Evolutionary conservation across 2,329 filamentous ascomycete genomes (phyloP).

Genomic region (Scedosporium aurantiacum): DNA sequence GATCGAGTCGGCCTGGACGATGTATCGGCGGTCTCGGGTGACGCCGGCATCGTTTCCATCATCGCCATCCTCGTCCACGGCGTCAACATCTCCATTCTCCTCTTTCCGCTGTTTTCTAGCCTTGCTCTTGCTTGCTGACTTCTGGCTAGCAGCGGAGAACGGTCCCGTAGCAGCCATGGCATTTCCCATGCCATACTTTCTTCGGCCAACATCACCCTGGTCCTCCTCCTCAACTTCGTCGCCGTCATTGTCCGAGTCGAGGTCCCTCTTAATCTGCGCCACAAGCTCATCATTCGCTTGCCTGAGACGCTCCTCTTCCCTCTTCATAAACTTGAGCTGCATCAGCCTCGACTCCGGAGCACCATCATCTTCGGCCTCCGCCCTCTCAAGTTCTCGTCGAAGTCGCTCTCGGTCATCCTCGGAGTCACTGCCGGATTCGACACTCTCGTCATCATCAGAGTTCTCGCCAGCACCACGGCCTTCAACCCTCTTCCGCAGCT

Average conservation of each 20-base stretch:
- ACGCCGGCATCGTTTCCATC: conserved; percentile 19
- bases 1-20: conserved; percentile 7
- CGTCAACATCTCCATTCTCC: background rate
- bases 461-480: conserved; percentile 43
- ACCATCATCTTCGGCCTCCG: conserved; percentile 32
- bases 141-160: background rate
- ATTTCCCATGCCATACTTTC: conserved; percentile 35
- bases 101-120: conserved; percentile 22
- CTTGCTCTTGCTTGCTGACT: conserved; percentile 23
- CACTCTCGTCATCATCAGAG: conserved; percentile 47
- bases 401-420: conserved; percentile 35
- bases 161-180: background rate
- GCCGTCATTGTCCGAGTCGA: conserved; percentile 50
- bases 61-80: conserved; percentile 6
- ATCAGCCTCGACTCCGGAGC: conserved; percentile 56
- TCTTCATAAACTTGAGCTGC: conserved; percentile 90
- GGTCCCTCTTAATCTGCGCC: conserved; percentile 56
- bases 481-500: conserved; percentile 68
- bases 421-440: conserved; percentile 31
- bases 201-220: conserved; percentile 54
- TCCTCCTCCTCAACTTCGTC: conserved; percentile 38
- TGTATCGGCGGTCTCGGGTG: conserved; percentile 13
- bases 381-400: conserved; percentile 31
- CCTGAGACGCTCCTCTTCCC: conserved; percentile 68
- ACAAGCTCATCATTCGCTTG: conserved; percentile 71